phyloP scores from a whole-genome alignment of 139 green algal species.

The Monoraphidium neglectum region DNA sequence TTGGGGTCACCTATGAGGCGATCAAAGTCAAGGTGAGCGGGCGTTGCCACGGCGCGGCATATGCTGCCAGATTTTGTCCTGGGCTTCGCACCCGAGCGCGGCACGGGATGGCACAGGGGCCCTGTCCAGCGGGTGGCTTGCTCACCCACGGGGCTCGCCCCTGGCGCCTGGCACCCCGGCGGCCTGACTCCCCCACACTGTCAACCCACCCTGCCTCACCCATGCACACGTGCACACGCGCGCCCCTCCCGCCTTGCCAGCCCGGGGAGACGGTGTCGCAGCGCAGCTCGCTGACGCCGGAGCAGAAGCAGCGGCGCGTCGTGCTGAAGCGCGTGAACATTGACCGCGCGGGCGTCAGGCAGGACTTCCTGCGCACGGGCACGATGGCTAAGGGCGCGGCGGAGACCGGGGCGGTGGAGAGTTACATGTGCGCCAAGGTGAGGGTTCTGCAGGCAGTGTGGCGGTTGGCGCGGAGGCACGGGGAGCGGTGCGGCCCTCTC shows the following conservation, averaged over 20 bases:
- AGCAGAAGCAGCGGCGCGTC: slow-evolving; percentile 87
- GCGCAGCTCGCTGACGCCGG: slow-evolving; percentile 54
- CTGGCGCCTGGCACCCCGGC: slow-evolving; percentile 19
- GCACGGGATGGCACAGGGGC: no score
- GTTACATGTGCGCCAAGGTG: slow-evolving; percentile 81
- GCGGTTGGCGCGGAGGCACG: not conserved
- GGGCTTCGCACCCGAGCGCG: no score
- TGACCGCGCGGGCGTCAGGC: slow-evolving; percentile 63
- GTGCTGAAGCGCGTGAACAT: slow-evolving; percentile 92
- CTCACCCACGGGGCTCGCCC: no score
- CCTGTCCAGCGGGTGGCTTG: no score
- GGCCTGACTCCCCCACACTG: not conserved
- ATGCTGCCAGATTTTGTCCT: no score
- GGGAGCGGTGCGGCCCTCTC: no score
- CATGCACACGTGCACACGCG: slow-evolving; percentile 21
- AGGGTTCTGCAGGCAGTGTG: not conserved
- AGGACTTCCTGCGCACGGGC: slow-evolving; percentile 79
- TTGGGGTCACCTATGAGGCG: slow-evolving; percentile 77
- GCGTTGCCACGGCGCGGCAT: no score
- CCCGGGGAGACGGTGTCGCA: not conserved
- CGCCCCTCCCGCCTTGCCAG: not conserved
- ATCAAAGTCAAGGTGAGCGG: no score
- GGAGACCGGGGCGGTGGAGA: slow-evolving; percentile 81
- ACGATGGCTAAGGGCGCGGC: slow-evolving; percentile 86
- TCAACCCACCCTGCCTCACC: not conserved